These are phyloP conservation scores for Adiantum capillusveneris DNA, from an alignment of 75 land plant genomes.

Conservation along the genomic window DNA sequence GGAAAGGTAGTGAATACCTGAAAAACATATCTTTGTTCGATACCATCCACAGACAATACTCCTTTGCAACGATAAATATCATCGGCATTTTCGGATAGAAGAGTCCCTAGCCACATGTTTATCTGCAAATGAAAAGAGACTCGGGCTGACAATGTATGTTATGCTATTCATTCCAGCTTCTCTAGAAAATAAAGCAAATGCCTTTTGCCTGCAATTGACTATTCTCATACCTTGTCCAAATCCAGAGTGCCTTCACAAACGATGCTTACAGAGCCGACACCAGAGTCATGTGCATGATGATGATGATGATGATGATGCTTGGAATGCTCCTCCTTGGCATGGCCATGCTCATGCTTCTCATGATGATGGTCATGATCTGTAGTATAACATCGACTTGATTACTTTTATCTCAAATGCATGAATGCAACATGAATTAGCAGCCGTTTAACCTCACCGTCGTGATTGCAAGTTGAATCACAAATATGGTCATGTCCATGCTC, in stretches of 20 bases:
- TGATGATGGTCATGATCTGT: constrained; percentile 5
- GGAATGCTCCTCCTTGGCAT: background rate
- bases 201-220: too few relatives aligned
- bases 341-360: constrained; percentile 12
- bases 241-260: constrained; percentile 80
- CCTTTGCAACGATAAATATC: constrained; percentile 93
- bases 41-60: constrained; percentile 53
- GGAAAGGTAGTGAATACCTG: constrained; percentile 45
- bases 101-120: constrained; percentile 74
- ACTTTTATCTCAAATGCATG: too few relatives aligned
- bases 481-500: constrained; percentile 60
- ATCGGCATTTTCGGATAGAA: constrained; percentile 72
- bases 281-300: constrained; percentile 86
- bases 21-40: constrained; percentile 67
- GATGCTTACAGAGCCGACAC: constrained; percentile 87
- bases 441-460: constrained; percentile 7
- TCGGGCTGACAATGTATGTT: background rate
- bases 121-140: constrained; percentile 41
- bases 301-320: constrained; percentile 50
- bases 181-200: too few relatives aligned
- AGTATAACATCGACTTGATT: too few relatives aligned
- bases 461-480: constrained; percentile 1
- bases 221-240: constrained; percentile 69
- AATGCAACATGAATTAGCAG: too few relatives aligned
- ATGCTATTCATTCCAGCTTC: too few relatives aligned